Percentiles rank a stretch among this genome's conserved stretches.
phyloP scores from a whole-genome alignment of 202 grass and related monocot genomes.

The Brachypodium distachyon region DNA sequence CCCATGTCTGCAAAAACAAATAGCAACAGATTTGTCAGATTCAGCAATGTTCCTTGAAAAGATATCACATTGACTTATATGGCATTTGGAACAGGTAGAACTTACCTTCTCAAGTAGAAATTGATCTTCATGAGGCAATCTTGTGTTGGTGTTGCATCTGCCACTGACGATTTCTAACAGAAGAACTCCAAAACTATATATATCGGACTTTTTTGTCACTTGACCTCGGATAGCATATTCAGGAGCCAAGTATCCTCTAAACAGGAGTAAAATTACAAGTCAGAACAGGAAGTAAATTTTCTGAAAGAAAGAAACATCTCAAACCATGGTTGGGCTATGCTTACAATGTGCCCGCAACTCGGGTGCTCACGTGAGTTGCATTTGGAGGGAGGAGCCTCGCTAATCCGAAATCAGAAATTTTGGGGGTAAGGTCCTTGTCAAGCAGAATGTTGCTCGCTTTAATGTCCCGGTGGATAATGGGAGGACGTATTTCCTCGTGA shows the following conservation, averaged over 20 bases:
- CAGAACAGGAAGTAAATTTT: neutral
- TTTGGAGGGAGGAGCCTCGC: slow-evolving; percentile 81
- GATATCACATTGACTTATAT: no score
- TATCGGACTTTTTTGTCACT: slow-evolving; percentile 92
- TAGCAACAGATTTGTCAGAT: neutral
- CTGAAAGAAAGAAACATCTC: neutral
- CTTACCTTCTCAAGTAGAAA: slow-evolving; percentile 84
- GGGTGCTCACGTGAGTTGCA: slow-evolving; percentile 86
- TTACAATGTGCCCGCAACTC: slow-evolving; percentile 94
- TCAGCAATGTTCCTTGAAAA: neutral
- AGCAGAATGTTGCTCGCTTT: slow-evolving; percentile 98
- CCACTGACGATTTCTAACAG: slow-evolving; percentile 89
- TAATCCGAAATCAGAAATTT: slow-evolving; percentile 94
- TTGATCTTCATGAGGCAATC: slow-evolving; percentile 58
- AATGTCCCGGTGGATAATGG: slow-evolving; percentile 88
- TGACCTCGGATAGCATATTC: slow-evolving; percentile 94
- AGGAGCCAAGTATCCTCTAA: slow-evolving; percentile 81
- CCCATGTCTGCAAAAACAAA: slow-evolving; percentile 58
- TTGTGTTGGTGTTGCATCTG: slow-evolving; percentile 87
- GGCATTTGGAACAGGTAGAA: neutral
- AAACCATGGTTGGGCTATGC: neutral
- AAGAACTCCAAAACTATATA: slow-evolving; percentile 94
- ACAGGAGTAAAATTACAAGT: slow-evolving; percentile 18
- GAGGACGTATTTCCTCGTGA: slow-evolving; percentile 73
- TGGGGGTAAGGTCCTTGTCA: slow-evolving; percentile 69